Conservation (phyloP, 345 rosid species). For the Clausena lansium region DNA sequence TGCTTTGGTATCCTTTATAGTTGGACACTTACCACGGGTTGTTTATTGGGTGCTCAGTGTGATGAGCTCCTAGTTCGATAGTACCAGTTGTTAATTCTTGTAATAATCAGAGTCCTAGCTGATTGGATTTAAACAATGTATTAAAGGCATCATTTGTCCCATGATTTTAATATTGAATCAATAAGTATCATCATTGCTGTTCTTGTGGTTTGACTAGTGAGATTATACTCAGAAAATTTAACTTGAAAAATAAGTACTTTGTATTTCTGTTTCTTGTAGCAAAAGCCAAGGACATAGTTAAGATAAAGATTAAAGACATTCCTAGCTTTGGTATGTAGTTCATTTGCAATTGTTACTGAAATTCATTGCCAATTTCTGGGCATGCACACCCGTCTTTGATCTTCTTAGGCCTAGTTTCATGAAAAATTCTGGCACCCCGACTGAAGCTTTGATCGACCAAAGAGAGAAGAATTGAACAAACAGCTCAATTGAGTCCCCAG, state of each 20-base stretch:
- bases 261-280: neutral
- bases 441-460: neutral
- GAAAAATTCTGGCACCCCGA: neutral
- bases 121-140: no score
- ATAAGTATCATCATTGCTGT: no score
- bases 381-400: neutral
- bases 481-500: conserved; percentile 25
- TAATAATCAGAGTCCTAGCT: no score
- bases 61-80: no score
- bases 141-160: no score
- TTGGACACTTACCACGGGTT: no score
- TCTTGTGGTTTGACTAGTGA: no score
- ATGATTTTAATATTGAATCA: no score
- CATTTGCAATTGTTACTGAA: neutral
- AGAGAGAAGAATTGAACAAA: neutral
- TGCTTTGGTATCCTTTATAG: no score
- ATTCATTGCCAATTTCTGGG: neutral
- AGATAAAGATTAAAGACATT: neutral
- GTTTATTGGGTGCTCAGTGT: no score
- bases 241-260: neutral
- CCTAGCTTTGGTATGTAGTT: neutral
- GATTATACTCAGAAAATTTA: no score
- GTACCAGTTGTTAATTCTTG: no score
- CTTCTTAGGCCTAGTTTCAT: neutral
- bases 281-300: neutral